Evolutionary conservation across 345 rosid genomes (phyloP).

Genomic region (Zanthoxylum bungeanum): DNA sequence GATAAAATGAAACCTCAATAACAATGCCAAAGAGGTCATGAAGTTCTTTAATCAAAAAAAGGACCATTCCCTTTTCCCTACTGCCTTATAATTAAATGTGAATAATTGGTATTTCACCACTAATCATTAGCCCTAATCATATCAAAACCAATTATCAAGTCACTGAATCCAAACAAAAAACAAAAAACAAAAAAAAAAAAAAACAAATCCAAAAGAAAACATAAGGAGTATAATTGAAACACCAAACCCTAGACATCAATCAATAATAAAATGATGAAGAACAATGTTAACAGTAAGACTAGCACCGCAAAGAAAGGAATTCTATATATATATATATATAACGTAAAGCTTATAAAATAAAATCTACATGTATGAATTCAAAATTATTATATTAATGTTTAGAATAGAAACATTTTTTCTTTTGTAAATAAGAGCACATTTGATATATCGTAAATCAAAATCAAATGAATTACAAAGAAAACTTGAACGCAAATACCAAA

Average conservation of each 20-base stretch:
- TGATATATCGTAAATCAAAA: too few species aligned
- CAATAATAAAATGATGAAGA: not conserved
- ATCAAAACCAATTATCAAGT: not conserved
- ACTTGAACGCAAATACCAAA: too few species aligned
- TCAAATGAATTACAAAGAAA: too few species aligned
- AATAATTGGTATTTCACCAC: not conserved
- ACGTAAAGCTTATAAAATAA: too few species aligned
- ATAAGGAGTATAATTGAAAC: not conserved
- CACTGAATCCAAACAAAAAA: not conserved
- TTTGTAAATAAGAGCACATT: too few species aligned
- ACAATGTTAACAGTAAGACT: not conserved
- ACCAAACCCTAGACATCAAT: not conserved
- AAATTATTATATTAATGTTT: too few species aligned
- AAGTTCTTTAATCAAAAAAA: too few species aligned
- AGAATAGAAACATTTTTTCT: too few species aligned
- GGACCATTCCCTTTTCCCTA: not conserved
- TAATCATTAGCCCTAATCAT: not conserved
- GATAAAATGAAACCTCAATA: too few species aligned
- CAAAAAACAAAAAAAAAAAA: too few species aligned
- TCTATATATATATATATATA: too few species aligned
- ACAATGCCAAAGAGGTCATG: not conserved
- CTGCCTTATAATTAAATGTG: not conserved
- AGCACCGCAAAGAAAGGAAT: not conserved
- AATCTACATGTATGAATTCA: too few species aligned
- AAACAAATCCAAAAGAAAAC: not conserved